phyloP scores from a whole-genome alignment of 139 green algal genomes.

The Medakamo hakoo region DNA sequence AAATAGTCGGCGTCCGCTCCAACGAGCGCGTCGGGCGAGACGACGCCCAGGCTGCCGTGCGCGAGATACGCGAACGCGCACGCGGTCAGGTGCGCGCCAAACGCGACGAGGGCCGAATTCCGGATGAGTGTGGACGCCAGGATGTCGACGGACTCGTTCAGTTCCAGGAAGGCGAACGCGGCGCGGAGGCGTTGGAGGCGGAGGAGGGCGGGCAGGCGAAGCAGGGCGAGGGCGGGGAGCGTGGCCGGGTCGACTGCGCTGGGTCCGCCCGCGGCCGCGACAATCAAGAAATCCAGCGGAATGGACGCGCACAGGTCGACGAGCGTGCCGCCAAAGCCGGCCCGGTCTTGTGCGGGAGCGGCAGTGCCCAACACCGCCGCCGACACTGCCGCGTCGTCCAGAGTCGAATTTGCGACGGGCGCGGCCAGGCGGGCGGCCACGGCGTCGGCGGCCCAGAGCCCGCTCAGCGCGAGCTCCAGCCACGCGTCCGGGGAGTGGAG shows the following conservation, averaged over 20 bases:
- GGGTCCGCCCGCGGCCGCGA: too few relatives aligned
- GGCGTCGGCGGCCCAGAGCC: too few relatives aligned
- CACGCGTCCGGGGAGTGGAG: too few relatives aligned
- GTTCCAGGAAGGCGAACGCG: slow-evolving; percentile 29
- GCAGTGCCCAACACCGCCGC: too few relatives aligned
- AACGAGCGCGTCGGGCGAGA: slow-evolving; percentile 1
- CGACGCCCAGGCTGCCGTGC: slow-evolving; percentile 10
- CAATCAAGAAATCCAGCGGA: too few relatives aligned
- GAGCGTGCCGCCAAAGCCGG: too few relatives aligned
- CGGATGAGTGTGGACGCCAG: slow-evolving; percentile 27
- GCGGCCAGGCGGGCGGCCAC: too few relatives aligned
- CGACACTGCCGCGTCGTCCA: too few relatives aligned
- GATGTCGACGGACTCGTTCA: slow-evolving; percentile 20
- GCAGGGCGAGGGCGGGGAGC: slow-evolving; percentile 7
- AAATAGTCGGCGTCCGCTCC: slow-evolving; percentile 3
- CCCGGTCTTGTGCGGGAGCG: too few relatives aligned
- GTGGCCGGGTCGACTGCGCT: background rate
- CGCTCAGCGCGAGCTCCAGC: too few relatives aligned
- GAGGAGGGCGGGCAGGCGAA: slow-evolving; percentile 12
- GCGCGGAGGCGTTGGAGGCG: slow-evolving; percentile 20
- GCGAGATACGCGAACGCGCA: slow-evolving; percentile 30
- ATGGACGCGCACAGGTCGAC: too few relatives aligned
- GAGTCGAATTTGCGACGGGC: too few relatives aligned
- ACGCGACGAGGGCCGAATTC: slow-evolving; percentile 15
- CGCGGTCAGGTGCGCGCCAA: slow-evolving; percentile 17